phyloP scores from a whole-genome alignment of 2,329 filamentous ascomycete genomes.

The Zymoseptoria crescenta region DNA sequence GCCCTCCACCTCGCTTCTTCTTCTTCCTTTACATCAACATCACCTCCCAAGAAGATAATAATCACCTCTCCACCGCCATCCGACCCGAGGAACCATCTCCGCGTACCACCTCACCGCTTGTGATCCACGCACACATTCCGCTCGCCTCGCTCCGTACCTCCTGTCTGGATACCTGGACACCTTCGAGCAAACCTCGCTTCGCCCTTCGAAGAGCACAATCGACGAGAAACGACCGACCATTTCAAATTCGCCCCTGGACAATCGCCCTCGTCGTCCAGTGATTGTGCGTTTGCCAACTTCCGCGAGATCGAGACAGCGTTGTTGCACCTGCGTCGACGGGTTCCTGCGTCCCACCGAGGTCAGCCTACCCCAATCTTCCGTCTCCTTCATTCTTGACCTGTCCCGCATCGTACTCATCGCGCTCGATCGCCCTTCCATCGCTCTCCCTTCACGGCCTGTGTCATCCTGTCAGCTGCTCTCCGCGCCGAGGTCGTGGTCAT shows the following conservation, averaged over 20 bases:
- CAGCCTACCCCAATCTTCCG: slow-evolving; percentile 5
- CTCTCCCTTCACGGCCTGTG: slow-evolving; percentile 3
- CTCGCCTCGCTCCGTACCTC: background rate
- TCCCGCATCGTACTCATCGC: background rate
- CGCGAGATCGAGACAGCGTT: background rate
- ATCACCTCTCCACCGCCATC: background rate
- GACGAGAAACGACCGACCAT: slow-evolving; percentile 1
- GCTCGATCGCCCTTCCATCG: slow-evolving; percentile 7
- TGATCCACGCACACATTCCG: background rate
- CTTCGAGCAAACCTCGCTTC: background rate
- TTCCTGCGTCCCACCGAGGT: slow-evolving; percentile 18
- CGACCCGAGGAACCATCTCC: background rate
- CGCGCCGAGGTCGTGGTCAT: background rate
- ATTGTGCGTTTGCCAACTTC: background rate
- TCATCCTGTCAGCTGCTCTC: slow-evolving; percentile 8
- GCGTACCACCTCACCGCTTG: background rate
- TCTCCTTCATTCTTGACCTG: background rate
- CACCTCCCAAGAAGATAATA: background rate
- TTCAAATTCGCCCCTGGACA: slow-evolving; percentile 8
- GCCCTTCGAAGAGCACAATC: background rate
- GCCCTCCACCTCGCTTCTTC: background rate
- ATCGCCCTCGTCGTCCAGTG: background rate
- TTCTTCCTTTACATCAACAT: background rate
- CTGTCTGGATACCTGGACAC: background rate
- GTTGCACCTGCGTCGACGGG: slow-evolving; percentile 1